Evolutionary conservation across 208 protist species (phyloP).

Genomic region (Acanthamoeba lenticulata): DNA sequence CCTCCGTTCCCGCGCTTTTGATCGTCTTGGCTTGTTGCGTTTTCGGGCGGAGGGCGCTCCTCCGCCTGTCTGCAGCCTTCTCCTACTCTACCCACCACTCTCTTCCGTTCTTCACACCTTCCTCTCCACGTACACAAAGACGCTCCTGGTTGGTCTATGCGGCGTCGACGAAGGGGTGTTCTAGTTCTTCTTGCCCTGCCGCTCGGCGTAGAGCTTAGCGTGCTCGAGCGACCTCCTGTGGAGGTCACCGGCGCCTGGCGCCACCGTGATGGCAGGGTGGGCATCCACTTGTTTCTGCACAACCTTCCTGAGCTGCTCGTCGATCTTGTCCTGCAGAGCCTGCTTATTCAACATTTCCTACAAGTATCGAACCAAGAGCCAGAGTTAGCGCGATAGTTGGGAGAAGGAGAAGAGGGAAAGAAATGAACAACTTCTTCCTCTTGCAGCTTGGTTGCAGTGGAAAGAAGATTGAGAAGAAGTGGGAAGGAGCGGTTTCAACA

Average conservation of each 20-base stretch:
- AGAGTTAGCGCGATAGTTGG: no score
- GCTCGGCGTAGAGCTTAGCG: background rate
- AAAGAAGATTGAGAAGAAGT: no score
- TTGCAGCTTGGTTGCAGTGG: background rate
- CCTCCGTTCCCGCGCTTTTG: no score
- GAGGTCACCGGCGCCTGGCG: background rate
- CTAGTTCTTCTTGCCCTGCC: background rate
- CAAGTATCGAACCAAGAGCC: no score
- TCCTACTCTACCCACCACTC: no score
- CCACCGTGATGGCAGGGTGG: background rate
- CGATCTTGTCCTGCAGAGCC: background rate
- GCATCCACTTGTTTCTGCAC: background rate
- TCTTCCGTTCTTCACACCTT: no score
- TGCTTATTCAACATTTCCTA: conserved; percentile 34
- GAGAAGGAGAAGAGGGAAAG: background rate
- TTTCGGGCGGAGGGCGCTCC: no score
- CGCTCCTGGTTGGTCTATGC: background rate
- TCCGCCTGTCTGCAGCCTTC: no score
- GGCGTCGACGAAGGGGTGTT: background rate
- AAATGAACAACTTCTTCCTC: background rate
- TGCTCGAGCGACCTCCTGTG: conserved; percentile 49
- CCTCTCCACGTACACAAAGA: background rate
- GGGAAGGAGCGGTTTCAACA: no score
- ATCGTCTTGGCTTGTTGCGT: no score
- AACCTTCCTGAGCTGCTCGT: background rate